Evolutionary conservation across 371 early-diverging fungal species (phyloP).

Genomic region (Phascolomyces articulosus): DNA sequence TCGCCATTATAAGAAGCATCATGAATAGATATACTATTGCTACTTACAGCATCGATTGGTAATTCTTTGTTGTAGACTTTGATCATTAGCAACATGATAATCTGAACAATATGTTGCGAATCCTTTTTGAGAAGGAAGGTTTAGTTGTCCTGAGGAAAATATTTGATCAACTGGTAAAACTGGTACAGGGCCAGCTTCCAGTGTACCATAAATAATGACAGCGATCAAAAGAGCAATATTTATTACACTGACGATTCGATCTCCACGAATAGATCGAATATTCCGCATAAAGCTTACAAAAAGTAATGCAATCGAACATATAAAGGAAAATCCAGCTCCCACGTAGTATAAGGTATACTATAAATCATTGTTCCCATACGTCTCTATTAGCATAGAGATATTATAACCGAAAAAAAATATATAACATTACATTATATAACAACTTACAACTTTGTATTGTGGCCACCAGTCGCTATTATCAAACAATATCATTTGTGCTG

Average conservation of each 20-base stretch:
- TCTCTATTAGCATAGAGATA: too few relatives aligned
- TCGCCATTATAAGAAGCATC: neutral
- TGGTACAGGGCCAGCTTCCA: neutral
- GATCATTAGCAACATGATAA: neutral
- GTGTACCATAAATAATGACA: neutral
- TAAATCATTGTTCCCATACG: too few relatives aligned
- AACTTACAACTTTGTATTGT: neutral
- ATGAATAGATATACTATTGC: neutral
- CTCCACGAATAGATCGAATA: neutral
- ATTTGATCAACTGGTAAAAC: neutral
- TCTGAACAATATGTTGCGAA: slow-evolving; percentile 1
- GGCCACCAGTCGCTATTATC: slow-evolving; percentile 5
- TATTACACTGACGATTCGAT: neutral
- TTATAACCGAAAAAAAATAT: too few relatives aligned
- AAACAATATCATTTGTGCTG: neutral
- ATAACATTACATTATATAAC: too few relatives aligned
- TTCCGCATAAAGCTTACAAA: neutral
- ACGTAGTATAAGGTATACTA: slow-evolving; percentile 5
- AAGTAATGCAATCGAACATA: neutral
- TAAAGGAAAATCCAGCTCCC: neutral
- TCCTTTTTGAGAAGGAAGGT: neutral
- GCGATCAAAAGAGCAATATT: slow-evolving; percentile 3
- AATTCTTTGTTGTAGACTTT: neutral
- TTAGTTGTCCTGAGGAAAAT: too few relatives aligned
- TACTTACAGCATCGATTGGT: slow-evolving; percentile 3